Conservation (phyloP, 371 early-diverging fungal species). For the Sanchytrium tribonematis region DNA sequence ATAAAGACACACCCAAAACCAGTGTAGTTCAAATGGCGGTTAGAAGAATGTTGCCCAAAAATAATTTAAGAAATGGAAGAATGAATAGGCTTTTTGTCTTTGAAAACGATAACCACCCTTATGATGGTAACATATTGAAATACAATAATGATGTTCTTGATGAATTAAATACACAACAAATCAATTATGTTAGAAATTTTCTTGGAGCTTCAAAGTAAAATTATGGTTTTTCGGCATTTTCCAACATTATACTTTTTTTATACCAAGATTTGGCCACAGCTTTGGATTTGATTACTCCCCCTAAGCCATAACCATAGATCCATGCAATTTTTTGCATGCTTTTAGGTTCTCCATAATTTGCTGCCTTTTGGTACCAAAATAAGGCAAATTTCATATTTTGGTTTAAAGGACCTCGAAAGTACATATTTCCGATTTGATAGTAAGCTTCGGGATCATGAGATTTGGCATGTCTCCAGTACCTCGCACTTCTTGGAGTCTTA, state of each 20-base stretch:
- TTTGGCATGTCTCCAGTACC: not conserved
- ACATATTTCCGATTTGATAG: not conserved
- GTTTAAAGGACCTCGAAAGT: not conserved
- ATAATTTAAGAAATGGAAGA: slow-evolving; percentile 48
- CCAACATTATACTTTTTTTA: not conserved
- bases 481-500: not conserved
- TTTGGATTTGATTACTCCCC: not conserved
- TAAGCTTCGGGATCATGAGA: not conserved
- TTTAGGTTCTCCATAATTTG: not conserved
- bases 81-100: slow-evolving; percentile 53
- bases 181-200: not conserved
- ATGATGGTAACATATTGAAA: slow-evolving; percentile 54
- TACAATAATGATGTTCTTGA: slow-evolving; percentile 26
- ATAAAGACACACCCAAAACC: slow-evolving; percentile 36
- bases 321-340: not conserved
- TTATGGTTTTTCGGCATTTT: not conserved
- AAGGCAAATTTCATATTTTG: not conserved
- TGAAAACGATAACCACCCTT: slow-evolving; percentile 67
- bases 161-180: not conserved
- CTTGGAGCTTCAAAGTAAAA: not conserved
- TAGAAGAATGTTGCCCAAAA: slow-evolving; percentile 85
- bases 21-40: slow-evolving; percentile 66
- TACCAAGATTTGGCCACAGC: not conserved
- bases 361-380: not conserved
- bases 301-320: not conserved